phyloP scores from a whole-genome alignment of 331 rosid genomes.

The Rhamnella rubrinervis region DNA sequence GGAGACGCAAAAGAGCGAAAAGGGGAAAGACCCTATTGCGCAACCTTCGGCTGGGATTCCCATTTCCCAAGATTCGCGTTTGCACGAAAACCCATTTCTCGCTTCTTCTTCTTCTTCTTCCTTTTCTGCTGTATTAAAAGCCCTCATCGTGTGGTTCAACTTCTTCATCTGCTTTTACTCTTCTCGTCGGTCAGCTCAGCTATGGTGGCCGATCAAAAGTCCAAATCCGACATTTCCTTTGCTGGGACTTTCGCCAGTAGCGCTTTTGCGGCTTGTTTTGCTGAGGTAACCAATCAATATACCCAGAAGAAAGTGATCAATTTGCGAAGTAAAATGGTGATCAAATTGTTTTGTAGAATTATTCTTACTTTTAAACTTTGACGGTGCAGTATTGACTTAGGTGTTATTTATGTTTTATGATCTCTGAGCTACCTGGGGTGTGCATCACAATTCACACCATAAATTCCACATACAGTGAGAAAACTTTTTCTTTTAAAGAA shows the following conservation, averaged over 20 bases:
- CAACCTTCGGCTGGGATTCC: constrained; percentile 11
- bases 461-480: not conserved
- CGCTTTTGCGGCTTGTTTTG: constrained; percentile 75
- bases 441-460: not conserved
- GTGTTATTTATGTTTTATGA: not conserved
- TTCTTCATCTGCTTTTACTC: not conserved
- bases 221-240: constrained; percentile 66
- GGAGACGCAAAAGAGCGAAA: not conserved
- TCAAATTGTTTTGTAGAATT: not conserved
- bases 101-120: not conserved
- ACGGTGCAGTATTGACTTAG: not conserved
- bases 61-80: constrained; percentile 29
- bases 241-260: constrained; percentile 63
- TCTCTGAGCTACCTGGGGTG: not conserved
- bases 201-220: constrained; percentile 59
- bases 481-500: not conserved
- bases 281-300: constrained; percentile 45
- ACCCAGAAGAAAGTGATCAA: not conserved
- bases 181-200: constrained; percentile 16
- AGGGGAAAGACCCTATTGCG: constrained; percentile 12
- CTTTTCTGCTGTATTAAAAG: not conserved
- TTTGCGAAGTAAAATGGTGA: not conserved
- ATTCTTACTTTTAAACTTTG: no score
- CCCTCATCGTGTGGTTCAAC: not conserved
- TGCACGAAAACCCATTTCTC: constrained; percentile 5